phyloP scores from a whole-genome alignment of 495 filamentous ascomycete genomes.

The Choiromyces venosus region DNA sequence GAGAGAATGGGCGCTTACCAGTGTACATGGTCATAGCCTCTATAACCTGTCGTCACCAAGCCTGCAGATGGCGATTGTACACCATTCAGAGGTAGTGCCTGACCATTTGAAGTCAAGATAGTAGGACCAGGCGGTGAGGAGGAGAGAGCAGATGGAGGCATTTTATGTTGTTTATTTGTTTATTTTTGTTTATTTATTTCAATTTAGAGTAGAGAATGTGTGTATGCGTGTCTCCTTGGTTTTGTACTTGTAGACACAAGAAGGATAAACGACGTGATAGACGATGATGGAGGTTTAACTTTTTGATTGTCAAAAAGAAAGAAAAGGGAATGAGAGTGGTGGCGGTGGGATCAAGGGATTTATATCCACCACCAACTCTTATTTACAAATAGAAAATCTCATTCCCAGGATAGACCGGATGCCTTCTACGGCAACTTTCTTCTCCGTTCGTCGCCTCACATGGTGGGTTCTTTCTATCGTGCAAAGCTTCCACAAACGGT shows the following conservation, averaged over 20 bases:
- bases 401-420: background rate
- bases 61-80: conserved; percentile 45
- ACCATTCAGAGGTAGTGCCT: conserved; percentile 40
- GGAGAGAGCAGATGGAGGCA: conserved; percentile 69
- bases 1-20: conserved; percentile 52
- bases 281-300: background rate
- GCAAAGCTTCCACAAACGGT: background rate
- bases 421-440: background rate
- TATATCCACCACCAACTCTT: background rate
- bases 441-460: background rate
- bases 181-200: background rate
- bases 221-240: background rate
- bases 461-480: background rate
- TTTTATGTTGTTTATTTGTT: conserved; percentile 37
- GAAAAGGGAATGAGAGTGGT: too few species aligned
- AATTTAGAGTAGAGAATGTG: background rate
- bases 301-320: too few species aligned
- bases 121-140: conserved; percentile 48
- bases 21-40: conserved; percentile 79
- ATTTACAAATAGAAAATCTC: background rate
- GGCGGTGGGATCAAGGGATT: background rate
- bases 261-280: background rate
- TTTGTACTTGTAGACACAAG: background rate
- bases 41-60: conserved; percentile 54
- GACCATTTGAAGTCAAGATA: conserved; percentile 44